Evolutionary conservation across 2,329 filamentous ascomycete species (phyloP), one percentile per base, ranked within the genome.

Genomic region (Xylariaceae sp.): DNA sequence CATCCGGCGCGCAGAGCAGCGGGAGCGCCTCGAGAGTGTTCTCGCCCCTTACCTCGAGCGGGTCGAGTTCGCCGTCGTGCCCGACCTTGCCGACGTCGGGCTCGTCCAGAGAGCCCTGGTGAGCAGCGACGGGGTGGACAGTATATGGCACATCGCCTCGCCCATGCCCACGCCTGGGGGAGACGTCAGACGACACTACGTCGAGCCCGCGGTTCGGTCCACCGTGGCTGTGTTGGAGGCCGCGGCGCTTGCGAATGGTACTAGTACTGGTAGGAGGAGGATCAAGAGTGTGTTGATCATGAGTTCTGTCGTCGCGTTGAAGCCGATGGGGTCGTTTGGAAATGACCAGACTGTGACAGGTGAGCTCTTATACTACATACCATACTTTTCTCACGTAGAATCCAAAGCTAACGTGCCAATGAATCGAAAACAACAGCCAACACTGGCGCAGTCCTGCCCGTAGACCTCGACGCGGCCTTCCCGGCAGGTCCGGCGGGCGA

Each of bases 31-130:
- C 9, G 29, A 31, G 29, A 31, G 17, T n/a, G 4, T 31, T 15
- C 17, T 15, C 14, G 29, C 29, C 7, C 14, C 29, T 12, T 31
- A 31, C 14, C 29, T 31, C 9, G 29, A 12, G 13, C 29, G 17
- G 29, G n/a, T 31, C 29, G 29, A 31, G 29, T 31, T 31, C 17
- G 29, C 14, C 14, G 14, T 31, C 9, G 29, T 31, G 29, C 29
- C 29, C 15, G 29, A 31, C 15, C 12, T 31, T 15, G 17, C 29
- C 13, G 14, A 31, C 14, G 14, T 14, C 29, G 29, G 4, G 8
- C 14, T 7, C 9, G 11, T 31, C 14, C 29, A 15, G 9, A 15
- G 17, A 14, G 29, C 15, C 15, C 29, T 31, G 29, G 14, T 11
- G n/a, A n/a, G n/a, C n/a, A n/a, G n/a, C n/a, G n/a, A n/a, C 14